A percentile compares a stretch with the other conserved stretches of the same genome.
Conservation (phyloP, 1,284 basidiomycete species). For the Marasmius tenuissimus region DNA sequence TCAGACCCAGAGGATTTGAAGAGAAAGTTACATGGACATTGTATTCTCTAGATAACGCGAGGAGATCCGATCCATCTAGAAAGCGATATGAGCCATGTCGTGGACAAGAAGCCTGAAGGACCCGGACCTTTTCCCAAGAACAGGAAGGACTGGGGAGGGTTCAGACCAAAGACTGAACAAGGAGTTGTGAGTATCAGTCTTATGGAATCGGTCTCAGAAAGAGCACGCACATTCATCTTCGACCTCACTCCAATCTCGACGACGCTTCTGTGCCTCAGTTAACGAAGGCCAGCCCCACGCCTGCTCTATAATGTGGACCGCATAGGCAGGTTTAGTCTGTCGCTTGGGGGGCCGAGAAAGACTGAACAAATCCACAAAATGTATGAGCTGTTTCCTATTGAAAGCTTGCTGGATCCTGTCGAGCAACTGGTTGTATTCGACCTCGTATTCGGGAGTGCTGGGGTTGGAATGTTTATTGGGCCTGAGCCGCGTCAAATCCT, state of each 20-base stretch:
- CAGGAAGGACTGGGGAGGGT: constrained; percentile 62
- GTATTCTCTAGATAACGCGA: constrained; percentile 56
- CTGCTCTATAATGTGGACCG: constrained; percentile 59
- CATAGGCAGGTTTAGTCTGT: constrained; percentile 45
- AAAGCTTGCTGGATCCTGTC: constrained; percentile 62
- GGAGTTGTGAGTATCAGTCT: constrained; percentile 5
- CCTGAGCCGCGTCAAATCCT: constrained; percentile 55
- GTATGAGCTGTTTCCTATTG: constrained; percentile 57
- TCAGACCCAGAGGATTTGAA: constrained; percentile 55
- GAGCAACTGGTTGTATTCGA: constrained; percentile 50
- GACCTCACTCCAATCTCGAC: constrained; percentile 53
- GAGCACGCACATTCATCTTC: constrained; percentile 45
- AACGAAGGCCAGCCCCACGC: constrained; percentile 70
- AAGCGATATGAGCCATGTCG: constrained; percentile 5
- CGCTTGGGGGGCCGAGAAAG: constrained; percentile 24
- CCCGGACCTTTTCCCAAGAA: constrained; percentile 66
- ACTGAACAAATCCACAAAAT: constrained; percentile 47
- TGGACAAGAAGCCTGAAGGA: constrained; percentile 5
- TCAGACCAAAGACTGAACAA: constrained; percentile 53
- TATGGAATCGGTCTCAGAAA: neutral
- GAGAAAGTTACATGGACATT: constrained; percentile 62
- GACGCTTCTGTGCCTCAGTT: constrained; percentile 47
- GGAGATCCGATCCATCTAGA: constrained; percentile 63
- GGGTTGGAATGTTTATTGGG: constrained; percentile 38
- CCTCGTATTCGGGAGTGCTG: constrained; percentile 45